Conservation (phyloP, 75 land plant species). For the Larix kaempferi region DNA sequence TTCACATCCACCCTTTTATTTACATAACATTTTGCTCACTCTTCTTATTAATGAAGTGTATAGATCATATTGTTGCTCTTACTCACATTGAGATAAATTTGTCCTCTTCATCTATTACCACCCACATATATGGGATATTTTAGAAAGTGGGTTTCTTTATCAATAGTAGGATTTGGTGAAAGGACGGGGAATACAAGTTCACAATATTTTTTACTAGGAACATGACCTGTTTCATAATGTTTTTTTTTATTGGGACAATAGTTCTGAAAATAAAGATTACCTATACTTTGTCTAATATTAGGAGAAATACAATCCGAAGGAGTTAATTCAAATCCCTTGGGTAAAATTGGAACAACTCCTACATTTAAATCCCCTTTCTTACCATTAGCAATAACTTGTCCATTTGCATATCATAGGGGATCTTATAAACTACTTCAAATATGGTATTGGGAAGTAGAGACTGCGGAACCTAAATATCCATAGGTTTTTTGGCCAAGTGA, state of each 20-base stretch:
- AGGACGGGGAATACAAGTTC: background rate
- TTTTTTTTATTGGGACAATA: background rate
- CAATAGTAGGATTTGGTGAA: background rate
- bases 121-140: background rate
- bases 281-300: slow-evolving; percentile 8
- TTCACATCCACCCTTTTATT: background rate
- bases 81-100: no score
- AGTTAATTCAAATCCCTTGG: slow-evolving; percentile 2
- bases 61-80: no score
- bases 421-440: slow-evolving; percentile 19
- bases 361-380: slow-evolving; percentile 8
- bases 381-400: slow-evolving; percentile 21
- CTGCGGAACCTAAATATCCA: slow-evolving; percentile 15
- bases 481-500: slow-evolving; percentile 13
- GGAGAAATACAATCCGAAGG: background rate
- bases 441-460: slow-evolving; percentile 15
- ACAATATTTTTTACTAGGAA: background rate
- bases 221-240: background rate
- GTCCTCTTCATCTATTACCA: no score
- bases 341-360: slow-evolving; percentile 14
- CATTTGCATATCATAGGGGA: slow-evolving; percentile 20
- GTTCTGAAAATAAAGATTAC: background rate
- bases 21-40: background rate
- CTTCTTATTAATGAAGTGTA: background rate
- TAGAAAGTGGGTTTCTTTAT: background rate